Evolutionary conservation across 768 basidiomycete genomes (phyloP).

Genomic region (Lentinula aciculospora): DNA sequence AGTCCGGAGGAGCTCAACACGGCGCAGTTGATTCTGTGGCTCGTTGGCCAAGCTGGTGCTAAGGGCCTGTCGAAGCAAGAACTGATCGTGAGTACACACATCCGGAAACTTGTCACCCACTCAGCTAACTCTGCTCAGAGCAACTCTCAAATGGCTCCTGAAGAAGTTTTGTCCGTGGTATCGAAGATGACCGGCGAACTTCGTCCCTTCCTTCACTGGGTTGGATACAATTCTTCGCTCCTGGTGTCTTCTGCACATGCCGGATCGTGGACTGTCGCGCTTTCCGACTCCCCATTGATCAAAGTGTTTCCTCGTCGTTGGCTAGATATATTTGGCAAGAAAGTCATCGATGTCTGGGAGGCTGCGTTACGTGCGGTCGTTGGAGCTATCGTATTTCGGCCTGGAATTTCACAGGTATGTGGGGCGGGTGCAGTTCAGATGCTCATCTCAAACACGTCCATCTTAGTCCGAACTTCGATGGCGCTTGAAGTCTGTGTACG

Average conservation of each 20-base stretch:
- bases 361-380: conserved; percentile 67
- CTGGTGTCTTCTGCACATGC: conserved; percentile 52
- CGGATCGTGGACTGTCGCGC: conserved; percentile 49
- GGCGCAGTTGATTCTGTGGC: conserved; percentile 28
- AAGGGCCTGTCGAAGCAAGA: conserved; percentile 32
- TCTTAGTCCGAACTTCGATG: conserved; percentile 62
- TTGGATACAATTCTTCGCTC: conserved; percentile 50
- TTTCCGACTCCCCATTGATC: conserved; percentile 37
- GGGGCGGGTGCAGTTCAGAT: too few relatives aligned
- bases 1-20: conserved; percentile 21
- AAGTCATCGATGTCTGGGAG: conserved; percentile 60
- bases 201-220: conserved; percentile 55
- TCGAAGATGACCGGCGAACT: conserved; percentile 39
- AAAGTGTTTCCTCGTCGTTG: conserved; percentile 67
- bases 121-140: conserved; percentile 7
- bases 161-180: conserved; percentile 25
- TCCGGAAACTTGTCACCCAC: not conserved
- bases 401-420: conserved; percentile 69
- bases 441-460: conserved; percentile 2
- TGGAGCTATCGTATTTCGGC: conserved; percentile 60
- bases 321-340: conserved; percentile 65
- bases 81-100: conserved; percentile 26
- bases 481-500: conserved; percentile 67
- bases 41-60: conserved; percentile 28
- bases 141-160: conserved; percentile 12